Conservation (phyloP, 495 filamentous ascomycete genomes). For the Podospora anserina region DNA sequence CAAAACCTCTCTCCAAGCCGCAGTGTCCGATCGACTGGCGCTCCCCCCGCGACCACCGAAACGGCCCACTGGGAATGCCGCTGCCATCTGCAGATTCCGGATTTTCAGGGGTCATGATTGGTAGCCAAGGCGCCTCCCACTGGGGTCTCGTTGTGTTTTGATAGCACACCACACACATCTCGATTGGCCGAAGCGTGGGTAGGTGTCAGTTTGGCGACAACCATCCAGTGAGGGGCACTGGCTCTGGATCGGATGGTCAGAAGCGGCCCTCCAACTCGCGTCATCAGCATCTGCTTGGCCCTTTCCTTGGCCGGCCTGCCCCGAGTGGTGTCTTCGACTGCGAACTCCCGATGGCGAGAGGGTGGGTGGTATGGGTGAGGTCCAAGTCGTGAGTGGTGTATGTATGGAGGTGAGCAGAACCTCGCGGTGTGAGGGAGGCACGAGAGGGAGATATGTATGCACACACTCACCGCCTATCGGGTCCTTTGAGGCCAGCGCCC, state of each 20-base stretch:
- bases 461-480: constrained; percentile 1
- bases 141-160: too few species aligned
- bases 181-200: not conserved
- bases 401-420: not conserved
- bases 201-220: not conserved
- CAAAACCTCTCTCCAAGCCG: constrained; percentile 9
- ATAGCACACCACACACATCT: not conserved
- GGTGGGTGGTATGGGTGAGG: not conserved
- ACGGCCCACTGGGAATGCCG: constrained; percentile 1
- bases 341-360: not conserved
- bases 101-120: constrained; percentile 4
- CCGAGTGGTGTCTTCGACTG: not conserved
- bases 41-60: constrained; percentile 2
- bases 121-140: not conserved
- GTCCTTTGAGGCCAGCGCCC: constrained; percentile 12
- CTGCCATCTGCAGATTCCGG: constrained; percentile 3
- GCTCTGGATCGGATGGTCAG: constrained; percentile 4
- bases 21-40: constrained; percentile 8
- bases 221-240: constrained; percentile 4
- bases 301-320: not conserved
- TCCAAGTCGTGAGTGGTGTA: not conserved
- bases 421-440: not conserved
- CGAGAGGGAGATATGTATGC: not conserved
- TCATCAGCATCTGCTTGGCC: constrained; percentile 1
- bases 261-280: not conserved